Conservation (phyloP, 306 rosid species). For the Citrullus mucosospermus region DNA sequence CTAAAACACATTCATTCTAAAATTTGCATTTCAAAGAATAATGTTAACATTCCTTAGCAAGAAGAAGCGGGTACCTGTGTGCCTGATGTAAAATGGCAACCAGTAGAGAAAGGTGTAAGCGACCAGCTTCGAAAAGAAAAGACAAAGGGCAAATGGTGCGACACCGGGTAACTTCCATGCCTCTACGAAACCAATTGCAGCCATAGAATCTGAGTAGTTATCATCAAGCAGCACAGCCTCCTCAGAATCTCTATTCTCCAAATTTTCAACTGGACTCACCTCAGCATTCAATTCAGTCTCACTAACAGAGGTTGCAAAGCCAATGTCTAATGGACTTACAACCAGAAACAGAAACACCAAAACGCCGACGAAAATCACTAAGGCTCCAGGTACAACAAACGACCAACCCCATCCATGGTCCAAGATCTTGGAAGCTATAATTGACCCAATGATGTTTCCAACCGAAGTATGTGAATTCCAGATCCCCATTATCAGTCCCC, state of each 20-base stretch:
- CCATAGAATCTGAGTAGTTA: slow-evolving; percentile 24
- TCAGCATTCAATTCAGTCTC: slow-evolving; percentile 34
- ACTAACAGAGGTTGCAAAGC: slow-evolving; percentile 35
- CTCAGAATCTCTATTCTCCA: slow-evolving; percentile 46
- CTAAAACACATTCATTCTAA: neutral
- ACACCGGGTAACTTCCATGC: slow-evolving; percentile 91
- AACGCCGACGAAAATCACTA: slow-evolving; percentile 53
- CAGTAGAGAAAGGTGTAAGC: slow-evolving; percentile 85
- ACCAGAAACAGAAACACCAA: slow-evolving; percentile 69
- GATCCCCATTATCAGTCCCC: slow-evolving; percentile 87
- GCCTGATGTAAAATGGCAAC: slow-evolving; percentile 83
- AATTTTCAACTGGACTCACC: neutral
- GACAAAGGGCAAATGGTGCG: slow-evolving; percentile 73
- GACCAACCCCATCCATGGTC: slow-evolving; percentile 99
- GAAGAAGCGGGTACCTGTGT: slow-evolving; percentile 34
- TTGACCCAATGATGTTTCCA: slow-evolving; percentile 71
- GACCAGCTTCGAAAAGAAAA: slow-evolving; percentile 91
- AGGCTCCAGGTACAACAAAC: slow-evolving; percentile 63
- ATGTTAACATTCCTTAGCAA: neutral
- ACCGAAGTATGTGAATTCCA: slow-evolving; percentile 93
- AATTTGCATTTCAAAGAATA: neutral
- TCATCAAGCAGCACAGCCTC: slow-evolving; percentile 41
- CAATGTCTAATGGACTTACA: slow-evolving; percentile 53
- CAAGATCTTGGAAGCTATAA: slow-evolving; percentile 63
- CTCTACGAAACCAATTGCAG: slow-evolving; percentile 86